Evolutionary conservation across 495 filamentous ascomycete genomes (phyloP), one percentile per base, ranked within the genome.

Genomic region (Rostrohypoxylon terebratum): DNA sequence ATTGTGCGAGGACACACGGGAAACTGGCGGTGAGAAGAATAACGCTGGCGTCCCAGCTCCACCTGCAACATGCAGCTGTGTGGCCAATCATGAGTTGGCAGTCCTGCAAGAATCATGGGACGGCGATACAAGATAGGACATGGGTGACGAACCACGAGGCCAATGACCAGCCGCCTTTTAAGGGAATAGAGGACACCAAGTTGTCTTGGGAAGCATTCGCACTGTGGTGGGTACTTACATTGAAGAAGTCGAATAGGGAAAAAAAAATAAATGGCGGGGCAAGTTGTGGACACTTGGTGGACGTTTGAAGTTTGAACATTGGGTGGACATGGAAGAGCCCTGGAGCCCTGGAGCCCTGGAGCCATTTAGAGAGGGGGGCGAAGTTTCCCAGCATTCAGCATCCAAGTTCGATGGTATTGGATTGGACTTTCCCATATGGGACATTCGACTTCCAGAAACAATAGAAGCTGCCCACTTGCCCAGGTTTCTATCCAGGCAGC

Each of bases 21-120:
- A 78, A 78, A 78, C 76, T 78, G 76, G 76, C 76, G 76, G 76
- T 78, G 76, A 77, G 74, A 66, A 73, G 74, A 68, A 74, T 72
- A 78, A 75, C 69, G 76, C 74, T 78, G 76, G 76, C 76, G 74
- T 78, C 69, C 68, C 57, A 65, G 74, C 75, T 75, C 76, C 76
- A 78, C 76, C 76, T 78, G 74, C 76, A 78, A 65, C 71, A 66
- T 78, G 76, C 74, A 78, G 71, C 62, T 47, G 44, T 45, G 34
- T 20, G 53, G 18, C 77, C 77, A 79, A 79, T 79, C 70, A 76
- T 23, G 54, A 40, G 47, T 20, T 48, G 47, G 62, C 67, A 67
- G 75, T 73, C 57, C 42, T 72, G 65, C 73, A 64, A 72, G 70
- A 73, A 73, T 73, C 74, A 71, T 76, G 74, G 70, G 70, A 72